These are phyloP conservation scores for Didymella sp. DNA, from an alignment of 2,329 filamentous ascomycete genomes.

Conservation along the genomic window DNA sequence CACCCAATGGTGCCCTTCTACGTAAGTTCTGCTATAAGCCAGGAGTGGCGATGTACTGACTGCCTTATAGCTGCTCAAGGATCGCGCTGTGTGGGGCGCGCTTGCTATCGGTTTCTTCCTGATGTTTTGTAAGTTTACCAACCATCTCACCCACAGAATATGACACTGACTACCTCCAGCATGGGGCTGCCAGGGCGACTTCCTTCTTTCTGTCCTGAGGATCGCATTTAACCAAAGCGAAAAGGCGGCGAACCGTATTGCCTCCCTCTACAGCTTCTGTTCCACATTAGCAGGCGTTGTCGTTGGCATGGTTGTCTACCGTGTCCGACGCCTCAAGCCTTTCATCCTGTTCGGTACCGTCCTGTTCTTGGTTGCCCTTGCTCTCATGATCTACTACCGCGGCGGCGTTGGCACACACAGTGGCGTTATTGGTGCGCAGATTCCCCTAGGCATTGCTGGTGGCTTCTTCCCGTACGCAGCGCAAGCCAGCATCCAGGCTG, in stretches of 20 bases:
- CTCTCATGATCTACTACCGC: conserved; percentile 68
- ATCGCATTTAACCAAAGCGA: conserved; percentile 67
- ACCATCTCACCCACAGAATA: not conserved
- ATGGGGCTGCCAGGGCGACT: conserved; percentile 64
- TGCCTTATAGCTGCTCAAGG: conserved; percentile 58
- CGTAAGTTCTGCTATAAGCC: conserved; percentile 30
- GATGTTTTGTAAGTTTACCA: conserved; percentile 21
- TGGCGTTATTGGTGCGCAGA: conserved; percentile 68
- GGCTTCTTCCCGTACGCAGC: conserved; percentile 66
- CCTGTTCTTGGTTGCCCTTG: conserved; percentile 69
- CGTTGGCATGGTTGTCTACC: conserved; percentile 63
- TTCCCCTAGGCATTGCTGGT: conserved; percentile 68
- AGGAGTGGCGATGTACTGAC: not conserved
- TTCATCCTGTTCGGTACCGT: conserved; percentile 67
- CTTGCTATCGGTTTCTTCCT: conserved; percentile 60
- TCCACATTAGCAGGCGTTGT: conserved; percentile 66
- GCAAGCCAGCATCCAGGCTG: conserved; percentile 60
- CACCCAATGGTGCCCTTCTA: conserved; percentile 66
- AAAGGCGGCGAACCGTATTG: conserved; percentile 64
- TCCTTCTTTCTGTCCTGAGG: conserved; percentile 67
- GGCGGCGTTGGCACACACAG: conserved; percentile 58
- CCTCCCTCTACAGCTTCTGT: conserved; percentile 64
- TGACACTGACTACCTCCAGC: conserved; percentile 4
- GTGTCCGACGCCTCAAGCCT: conserved; percentile 64
- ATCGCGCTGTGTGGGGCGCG: conserved; percentile 67